Percentiles rank a stretch among this genome's conserved stretches.
These are phyloP conservation scores for Aspergillus ostianus DNA, from an alignment of 495 filamentous ascomycete species.

Conservation along the genomic window DNA sequence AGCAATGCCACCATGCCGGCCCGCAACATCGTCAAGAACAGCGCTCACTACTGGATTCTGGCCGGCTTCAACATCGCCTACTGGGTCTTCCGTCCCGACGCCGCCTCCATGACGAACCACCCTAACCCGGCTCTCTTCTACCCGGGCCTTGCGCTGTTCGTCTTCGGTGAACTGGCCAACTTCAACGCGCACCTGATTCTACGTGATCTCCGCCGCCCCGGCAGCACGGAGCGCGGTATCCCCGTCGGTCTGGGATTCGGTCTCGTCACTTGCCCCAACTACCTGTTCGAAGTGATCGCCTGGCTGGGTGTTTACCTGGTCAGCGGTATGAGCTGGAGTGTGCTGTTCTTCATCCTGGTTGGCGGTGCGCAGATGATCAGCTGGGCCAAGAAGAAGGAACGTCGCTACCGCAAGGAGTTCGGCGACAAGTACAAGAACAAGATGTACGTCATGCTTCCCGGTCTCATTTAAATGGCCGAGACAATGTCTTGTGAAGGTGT, in stretches of 20 bases:
- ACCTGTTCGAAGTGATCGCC: conserved; percentile 84
- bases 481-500: not conserved
- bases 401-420: conserved; percentile 83
- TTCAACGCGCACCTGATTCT: conserved; percentile 74
- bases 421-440: conserved; percentile 88
- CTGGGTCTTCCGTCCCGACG: conserved; percentile 76
- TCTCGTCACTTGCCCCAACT: conserved; percentile 93
- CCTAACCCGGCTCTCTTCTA: conserved; percentile 53
- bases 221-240: conserved; percentile 82
- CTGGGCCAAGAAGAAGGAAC: conserved; percentile 94
- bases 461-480: conserved; percentile 45
- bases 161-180: conserved; percentile 76
- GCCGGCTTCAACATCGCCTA: conserved; percentile 80
- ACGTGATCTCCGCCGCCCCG: conserved; percentile 69
- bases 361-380: conserved; percentile 71
- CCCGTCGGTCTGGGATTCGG: conserved; percentile 83
- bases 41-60: conserved; percentile 83
- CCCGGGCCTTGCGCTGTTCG: conserved; percentile 64
- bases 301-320: conserved; percentile 78
- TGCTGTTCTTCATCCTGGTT: conserved; percentile 66
- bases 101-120: conserved; percentile 48
- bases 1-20: conserved; percentile 89
- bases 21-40: conserved; percentile 87
- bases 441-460: conserved; percentile 75
- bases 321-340: conserved; percentile 71